phyloP scores from a whole-genome alignment of 2,329 filamentous ascomycete genomes.

The Nemania abortiva region DNA sequence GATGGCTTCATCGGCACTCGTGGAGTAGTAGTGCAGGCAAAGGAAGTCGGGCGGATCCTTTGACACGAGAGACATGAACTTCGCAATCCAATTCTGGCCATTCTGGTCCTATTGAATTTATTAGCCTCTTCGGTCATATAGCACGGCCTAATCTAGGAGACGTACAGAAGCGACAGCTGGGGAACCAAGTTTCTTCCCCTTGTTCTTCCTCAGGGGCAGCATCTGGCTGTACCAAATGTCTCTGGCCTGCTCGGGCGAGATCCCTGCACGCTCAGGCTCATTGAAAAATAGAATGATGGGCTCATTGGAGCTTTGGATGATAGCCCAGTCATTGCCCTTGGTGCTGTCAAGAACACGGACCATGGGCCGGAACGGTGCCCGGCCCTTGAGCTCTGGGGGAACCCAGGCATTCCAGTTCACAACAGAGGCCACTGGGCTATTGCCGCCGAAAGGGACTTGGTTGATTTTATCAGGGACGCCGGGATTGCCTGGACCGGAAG shows the following conservation, averaged over 20 bases:
- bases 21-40: conserved; percentile 59
- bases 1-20: conserved; percentile 53
- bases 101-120: conserved; percentile 38
- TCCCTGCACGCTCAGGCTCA: conserved; percentile 58
- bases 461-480: conserved; percentile 53
- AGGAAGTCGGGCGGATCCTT: conserved; percentile 56
- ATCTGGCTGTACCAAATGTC: conserved; percentile 55
- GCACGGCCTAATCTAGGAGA: neutral
- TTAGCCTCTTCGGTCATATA: conserved; percentile 19
- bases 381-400: conserved; percentile 47
- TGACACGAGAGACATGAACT: conserved; percentile 55
- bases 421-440: conserved; percentile 51
- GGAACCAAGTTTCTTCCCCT: conserved; percentile 46
- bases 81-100: conserved; percentile 53
- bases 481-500: conserved; percentile 43
- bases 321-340: conserved; percentile 55
- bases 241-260: conserved; percentile 52
- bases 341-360: conserved; percentile 55
- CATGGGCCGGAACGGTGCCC: conserved; percentile 59
- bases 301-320: conserved; percentile 40
- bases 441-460: conserved; percentile 50
- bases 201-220: conserved; percentile 50
- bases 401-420: conserved; percentile 48
- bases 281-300: conserved; percentile 60
- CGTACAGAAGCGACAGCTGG: conserved; percentile 51